Percentiles rank a stretch among this genome's conserved stretches.
These are phyloP conservation scores for Diversispora eburnea DNA, from an alignment of 192 early-diverging fungal species.

Conservation along the genomic window DNA sequence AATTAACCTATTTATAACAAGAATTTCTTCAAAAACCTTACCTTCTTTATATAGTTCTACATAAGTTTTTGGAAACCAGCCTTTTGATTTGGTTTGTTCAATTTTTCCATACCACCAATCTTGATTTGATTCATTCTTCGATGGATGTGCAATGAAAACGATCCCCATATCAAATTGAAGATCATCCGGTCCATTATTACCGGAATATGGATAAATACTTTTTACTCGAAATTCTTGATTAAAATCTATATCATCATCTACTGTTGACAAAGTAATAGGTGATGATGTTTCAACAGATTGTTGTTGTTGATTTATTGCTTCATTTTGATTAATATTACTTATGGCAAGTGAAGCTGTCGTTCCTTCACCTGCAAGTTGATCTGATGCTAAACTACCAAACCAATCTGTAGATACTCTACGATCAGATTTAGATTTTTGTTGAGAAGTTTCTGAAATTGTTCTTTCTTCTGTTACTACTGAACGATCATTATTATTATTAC, in stretches of 20 bases:
- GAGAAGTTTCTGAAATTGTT: conserved; percentile 18
- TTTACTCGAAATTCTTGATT: conserved; percentile 30
- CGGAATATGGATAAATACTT: conserved; percentile 44
- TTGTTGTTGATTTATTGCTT: conserved; percentile 1
- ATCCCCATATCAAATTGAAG: conserved; percentile 41
- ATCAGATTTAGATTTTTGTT: conserved; percentile 7
- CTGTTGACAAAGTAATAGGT: background rate
- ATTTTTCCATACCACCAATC: conserved; percentile 51
- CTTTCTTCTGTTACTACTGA: background rate
- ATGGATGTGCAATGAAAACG: conserved; percentile 35
- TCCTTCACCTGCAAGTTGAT: conserved; percentile 31
- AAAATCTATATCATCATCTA: conserved; percentile 36
- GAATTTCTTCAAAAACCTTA: background rate
- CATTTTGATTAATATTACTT: background rate
- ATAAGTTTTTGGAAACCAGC: conserved; percentile 50
- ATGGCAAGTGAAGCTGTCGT: background rate
- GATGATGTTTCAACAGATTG: background rate
- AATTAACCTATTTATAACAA: background rate
- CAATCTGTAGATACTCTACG: conserved; percentile 49
- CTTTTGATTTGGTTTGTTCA: conserved; percentile 36
- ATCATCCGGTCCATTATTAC: conserved; percentile 37
- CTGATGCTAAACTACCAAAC: conserved; percentile 45
- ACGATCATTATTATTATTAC: conserved; percentile 29
- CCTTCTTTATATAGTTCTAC: conserved; percentile 38
- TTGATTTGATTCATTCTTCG: conserved; percentile 34